phyloP scores from a whole-genome alignment of 352 stramenopile species.

The Phytopythium mirpurense region DNA sequence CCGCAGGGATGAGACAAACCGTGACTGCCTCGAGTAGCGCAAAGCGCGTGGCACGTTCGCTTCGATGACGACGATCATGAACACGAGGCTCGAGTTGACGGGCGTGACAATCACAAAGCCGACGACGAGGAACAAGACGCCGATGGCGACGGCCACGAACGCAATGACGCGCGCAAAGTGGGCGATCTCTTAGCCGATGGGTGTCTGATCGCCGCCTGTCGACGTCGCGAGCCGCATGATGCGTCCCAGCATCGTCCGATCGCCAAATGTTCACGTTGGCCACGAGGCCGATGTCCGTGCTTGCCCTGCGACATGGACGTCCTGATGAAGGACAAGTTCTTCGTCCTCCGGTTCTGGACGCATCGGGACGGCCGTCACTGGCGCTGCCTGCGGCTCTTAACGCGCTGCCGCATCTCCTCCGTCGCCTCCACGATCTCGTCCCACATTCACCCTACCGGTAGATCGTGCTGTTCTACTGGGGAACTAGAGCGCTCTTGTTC shows the following conservation, averaged over 20 bases:
- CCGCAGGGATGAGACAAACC: conserved; percentile 89
- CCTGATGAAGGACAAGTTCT: conserved; percentile 81
- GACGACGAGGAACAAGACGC: conserved; percentile 56
- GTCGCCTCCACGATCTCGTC: conserved; percentile 49
- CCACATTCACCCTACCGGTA: too few species aligned
- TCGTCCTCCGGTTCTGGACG: too few species aligned
- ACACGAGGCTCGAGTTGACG: conserved; percentile 19
- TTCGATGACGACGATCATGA: conserved; percentile 96
- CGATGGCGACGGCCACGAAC: conserved; percentile 46
- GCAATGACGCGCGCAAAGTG: conserved; percentile 70
- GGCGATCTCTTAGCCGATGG: conserved; percentile 61
- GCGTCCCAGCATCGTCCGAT: conserved; percentile 81
- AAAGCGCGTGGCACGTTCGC: conserved; percentile 93
- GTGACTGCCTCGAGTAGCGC: conserved; percentile 89
- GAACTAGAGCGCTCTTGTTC: too few species aligned
- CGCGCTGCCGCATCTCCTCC: conserved; percentile 50
- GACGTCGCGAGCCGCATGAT: conserved; percentile 64
- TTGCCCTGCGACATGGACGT: conserved; percentile 73
- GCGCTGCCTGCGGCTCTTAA: conserved; percentile 39
- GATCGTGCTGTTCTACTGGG: too few species aligned
- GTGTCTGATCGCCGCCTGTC: conserved; percentile 41
- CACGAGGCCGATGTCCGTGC: conserved; percentile 55
- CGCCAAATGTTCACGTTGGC: conserved; percentile 61
- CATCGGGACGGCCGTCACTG: conserved; percentile 9
- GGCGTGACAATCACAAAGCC: conserved; percentile 38